Evolutionary conservation across 306 rosid genomes (phyloP), one percentile per base, ranked within the genome.

Genomic region (Parietaria judaica): DNA sequence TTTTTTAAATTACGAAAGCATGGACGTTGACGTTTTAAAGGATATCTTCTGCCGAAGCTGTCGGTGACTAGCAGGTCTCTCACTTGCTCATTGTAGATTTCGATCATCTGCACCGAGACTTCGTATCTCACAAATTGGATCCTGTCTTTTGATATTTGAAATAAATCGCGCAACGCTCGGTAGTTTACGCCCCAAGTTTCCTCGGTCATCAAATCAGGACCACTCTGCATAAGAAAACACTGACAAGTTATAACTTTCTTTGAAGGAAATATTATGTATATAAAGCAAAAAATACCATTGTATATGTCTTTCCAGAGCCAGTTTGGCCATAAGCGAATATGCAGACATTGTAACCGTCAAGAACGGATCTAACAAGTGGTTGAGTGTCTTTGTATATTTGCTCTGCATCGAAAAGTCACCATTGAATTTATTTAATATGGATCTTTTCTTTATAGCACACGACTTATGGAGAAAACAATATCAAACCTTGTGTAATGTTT

Each of bases 311-410:
- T 65, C 98, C 98, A 2, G 98, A 92, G 73, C 98, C 98, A 35
- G 98, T 92, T 68, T 92, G 98, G 66, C 98, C 98, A 72, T 85
- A 92, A 11, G 98, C 98, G 68, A 92, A 92, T 74, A 92, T 92
- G 80, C 98, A 92, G 37, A 73, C 95, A 66, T 92, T 92, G 69
- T 68, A 92, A 56, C 98, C 98, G 69, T 92, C 98, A 57, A 92
- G 70, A 71, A 69, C 95, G 0, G 98, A 92, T 73, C 98, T 75
- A 67, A 92, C 69, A 79, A 92, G 63, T 2, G 96, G 92, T 54
- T 78, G 89, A 61, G 95, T 80, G 70, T 88, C 98, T 0, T 53
- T 76, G 58, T 92, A 92, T 76, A 92, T 92, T 82, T 88, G 86
- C 80, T 80, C 98, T 92, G 96, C 79, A 77, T 5, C 45, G 45